Percentiles rank a stretch among this genome's conserved stretches.
Conservation (phyloP, 1,139 yeast species). For the Zygoascus meyerae region DNA sequence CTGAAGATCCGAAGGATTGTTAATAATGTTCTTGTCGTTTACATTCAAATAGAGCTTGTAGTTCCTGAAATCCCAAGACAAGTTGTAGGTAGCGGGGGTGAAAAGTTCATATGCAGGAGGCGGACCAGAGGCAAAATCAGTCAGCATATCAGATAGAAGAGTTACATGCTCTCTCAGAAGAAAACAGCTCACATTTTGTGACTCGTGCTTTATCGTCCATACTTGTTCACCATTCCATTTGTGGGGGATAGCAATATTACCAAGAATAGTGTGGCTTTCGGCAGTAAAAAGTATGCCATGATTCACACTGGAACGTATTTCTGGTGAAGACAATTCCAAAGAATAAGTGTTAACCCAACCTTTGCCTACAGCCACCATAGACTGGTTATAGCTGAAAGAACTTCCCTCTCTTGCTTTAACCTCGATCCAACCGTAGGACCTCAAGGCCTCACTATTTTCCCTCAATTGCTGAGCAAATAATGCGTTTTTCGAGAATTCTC, state of each 20-base stretch:
- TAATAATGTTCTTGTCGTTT: constrained; percentile 80
- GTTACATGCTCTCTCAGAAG: constrained; percentile 79
- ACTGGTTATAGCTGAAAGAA: constrained; percentile 42
- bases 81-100: constrained; percentile 58
- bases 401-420: constrained; percentile 55
- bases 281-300: constrained; percentile 75
- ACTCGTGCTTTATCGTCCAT: constrained; percentile 57
- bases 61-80: constrained; percentile 55
- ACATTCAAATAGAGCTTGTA: constrained; percentile 68
- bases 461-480: constrained; percentile 32
- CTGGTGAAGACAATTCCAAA: constrained; percentile 51
- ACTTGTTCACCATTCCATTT: constrained; percentile 72
- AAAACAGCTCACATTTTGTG: constrained; percentile 54
- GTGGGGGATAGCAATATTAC: constrained; percentile 63
- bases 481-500: constrained; percentile 76
- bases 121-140: constrained; percentile 74
- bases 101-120: constrained; percentile 67
- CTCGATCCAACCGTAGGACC: constrained; percentile 93
- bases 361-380: constrained; percentile 47
- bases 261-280: constrained; percentile 49
- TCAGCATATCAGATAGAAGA: constrained; percentile 62
- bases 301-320: constrained; percentile 76
- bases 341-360: constrained; percentile 58
- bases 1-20: constrained; percentile 77
- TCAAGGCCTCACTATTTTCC: constrained; percentile 31